phyloP scores from a whole-genome alignment of 2,329 filamentous ascomycete genomes.

The Blumeriella jaapii region DNA sequence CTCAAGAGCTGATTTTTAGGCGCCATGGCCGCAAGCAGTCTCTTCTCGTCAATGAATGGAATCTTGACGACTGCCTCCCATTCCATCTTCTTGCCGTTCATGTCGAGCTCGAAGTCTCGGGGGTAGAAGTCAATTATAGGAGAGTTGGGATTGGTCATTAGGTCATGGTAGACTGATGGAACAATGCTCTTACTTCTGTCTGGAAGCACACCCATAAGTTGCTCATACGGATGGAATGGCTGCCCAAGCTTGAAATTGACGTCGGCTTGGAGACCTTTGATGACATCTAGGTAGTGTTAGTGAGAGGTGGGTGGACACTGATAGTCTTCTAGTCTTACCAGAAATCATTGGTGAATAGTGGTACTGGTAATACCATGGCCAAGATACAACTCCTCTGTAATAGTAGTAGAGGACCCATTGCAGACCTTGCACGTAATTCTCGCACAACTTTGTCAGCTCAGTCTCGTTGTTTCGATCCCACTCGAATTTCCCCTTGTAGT shows the following conservation, averaged over 20 bases:
- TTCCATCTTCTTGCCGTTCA: constrained; percentile 99
- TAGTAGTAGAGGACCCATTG: constrained; percentile 99
- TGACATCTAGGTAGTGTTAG: constrained; percentile 50
- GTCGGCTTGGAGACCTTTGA: constrained; percentile 74
- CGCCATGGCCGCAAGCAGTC: constrained; percentile 75
- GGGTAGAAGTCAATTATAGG: constrained; percentile 98
- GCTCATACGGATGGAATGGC: constrained; percentile 89
- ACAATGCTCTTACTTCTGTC: constrained; percentile 97
- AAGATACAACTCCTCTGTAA: constrained; percentile 91
- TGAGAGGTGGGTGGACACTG: neutral
- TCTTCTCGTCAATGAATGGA: constrained; percentile 90
- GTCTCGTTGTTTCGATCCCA: constrained; percentile 75
- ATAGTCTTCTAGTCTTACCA: constrained; percentile 33
- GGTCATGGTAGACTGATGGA: constrained; percentile 69
- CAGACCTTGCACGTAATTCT: constrained; percentile 95
- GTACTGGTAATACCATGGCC: constrained; percentile 96
- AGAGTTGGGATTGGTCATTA: constrained; percentile 85
- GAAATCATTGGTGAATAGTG: constrained; percentile 98
- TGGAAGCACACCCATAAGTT: constrained; percentile 95
- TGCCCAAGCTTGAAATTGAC: constrained; percentile 89
- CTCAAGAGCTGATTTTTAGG: constrained; percentile 70
- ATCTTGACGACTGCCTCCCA: constrained; percentile 99
- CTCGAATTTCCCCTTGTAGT: constrained; percentile 83
- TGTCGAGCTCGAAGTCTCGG: constrained; percentile 90
- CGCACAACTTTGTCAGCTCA: constrained; percentile 70